Base-by-base conservation (phyloP, 73 alveolate species). In the Stentor coeruleus region DNA sequence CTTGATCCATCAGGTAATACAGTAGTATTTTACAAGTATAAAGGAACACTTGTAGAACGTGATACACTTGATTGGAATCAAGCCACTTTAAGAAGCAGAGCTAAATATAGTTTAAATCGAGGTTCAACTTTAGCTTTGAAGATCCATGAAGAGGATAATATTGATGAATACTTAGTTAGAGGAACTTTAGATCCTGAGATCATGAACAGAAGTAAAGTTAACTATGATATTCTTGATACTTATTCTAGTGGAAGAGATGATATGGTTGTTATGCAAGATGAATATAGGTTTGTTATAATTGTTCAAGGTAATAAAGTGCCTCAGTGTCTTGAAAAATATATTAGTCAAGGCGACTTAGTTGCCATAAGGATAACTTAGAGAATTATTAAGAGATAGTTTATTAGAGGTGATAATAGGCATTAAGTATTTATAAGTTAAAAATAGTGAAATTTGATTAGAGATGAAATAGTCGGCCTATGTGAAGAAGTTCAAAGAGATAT, bases 391-490 rank as follows among this genome's bases (percentile, higher is more conserved):
- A n/a, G n/a, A n/a, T n/a, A n/a, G n/a, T n/a, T n/a, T n/a, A n/a
- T n/a, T n/a, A n/a, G n/a, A n/a, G n/a, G n/a, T n/a, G n/a, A n/a
- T n/a, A n/a, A n/a, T n/a, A n/a, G n/a, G n/a, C n/a, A n/a, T n/a
- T n/a, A n/a, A n/a, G n/a, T n/a, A n/a, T n/a, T n/a, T n/a, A n/a
- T n/a, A n/a, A n/a, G n/a, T n/a, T n/a, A n/a, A n/a, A n/a, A n/a
- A n/a, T n/a, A n/a, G n/a, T n/a, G n/a, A n/a, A n/a, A n/a, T n/a
- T n/a, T n/a, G n/a, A n/a, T n/a, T n/a, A n/a, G n/a, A 74, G 99
- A 95, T 40, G 99, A 98, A 84, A 91, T 95, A 3, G 97, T 92
- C 31, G 87, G 85, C 55, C 95, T 93, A 77, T 82, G 91, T 73
- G 95, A 93, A 35, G 91, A 89, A 66, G 92, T 94, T 40, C 92